Percentiles rank a stretch among this genome's conserved stretches.
Evolutionary conservation across 139 green algal species (phyloP).

Genomic region (Picochlorum costavermella): DNA sequence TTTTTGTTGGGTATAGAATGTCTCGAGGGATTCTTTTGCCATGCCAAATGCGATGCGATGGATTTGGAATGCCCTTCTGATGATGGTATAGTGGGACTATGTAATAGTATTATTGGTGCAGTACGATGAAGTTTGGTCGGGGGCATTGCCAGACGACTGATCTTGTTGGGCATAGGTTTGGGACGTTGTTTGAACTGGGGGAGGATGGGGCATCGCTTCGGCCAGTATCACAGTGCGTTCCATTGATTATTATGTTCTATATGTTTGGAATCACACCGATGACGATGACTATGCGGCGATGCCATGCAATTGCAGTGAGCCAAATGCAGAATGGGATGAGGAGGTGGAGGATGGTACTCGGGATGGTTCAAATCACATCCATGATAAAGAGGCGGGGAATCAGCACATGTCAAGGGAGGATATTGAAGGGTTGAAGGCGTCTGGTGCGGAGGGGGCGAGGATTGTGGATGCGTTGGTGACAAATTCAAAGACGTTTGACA

Average conservation of each 20-base stretch:
- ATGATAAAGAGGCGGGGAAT: neutral
- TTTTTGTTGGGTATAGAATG: neutral
- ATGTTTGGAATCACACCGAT: neutral
- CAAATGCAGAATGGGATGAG: constrained; percentile 9
- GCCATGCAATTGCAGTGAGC: neutral
- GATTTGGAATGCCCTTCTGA: too few relatives aligned
- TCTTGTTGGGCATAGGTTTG: constrained; percentile 53
- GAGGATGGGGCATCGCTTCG: constrained; percentile 21
- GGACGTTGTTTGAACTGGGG: constrained; percentile 40
- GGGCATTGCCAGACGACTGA: constrained; percentile 8
- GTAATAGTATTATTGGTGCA: neutral
- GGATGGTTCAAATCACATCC: constrained; percentile 10
- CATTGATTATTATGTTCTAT: neutral
- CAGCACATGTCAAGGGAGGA: constrained; percentile 11
- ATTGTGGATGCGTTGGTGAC: constrained; percentile 65
- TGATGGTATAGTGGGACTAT: too few relatives aligned
- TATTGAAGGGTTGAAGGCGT: constrained; percentile 19
- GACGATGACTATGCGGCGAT: neutral
- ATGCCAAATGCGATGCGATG: neutral
- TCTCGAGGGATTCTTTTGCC: neutral
- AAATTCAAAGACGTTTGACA: constrained; percentile 65
- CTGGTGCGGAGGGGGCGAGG: constrained; percentile 35
- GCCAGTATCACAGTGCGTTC: neutral
- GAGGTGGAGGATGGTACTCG: neutral
- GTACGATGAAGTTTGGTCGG: constrained; percentile 29